These are phyloP conservation scores for Pichia heedii DNA, from an alignment of 805 yeast genomes.

Conservation along the genomic window DNA sequence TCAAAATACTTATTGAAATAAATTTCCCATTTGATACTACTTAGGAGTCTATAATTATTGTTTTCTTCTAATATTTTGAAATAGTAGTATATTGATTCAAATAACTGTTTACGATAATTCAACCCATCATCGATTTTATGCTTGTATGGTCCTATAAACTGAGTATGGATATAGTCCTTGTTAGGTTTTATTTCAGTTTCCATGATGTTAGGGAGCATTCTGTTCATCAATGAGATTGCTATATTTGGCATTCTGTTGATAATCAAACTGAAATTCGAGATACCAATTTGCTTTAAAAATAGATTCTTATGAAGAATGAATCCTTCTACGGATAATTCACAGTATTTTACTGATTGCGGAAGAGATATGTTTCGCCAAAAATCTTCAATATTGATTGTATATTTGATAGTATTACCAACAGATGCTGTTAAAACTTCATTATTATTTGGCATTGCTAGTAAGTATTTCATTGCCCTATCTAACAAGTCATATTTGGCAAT, in stretches of 20 bases:
- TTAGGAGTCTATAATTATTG: constrained; percentile 12
- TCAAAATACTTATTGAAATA: constrained; percentile 34
- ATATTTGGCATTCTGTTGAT: constrained; percentile 46
- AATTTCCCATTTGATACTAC: constrained; percentile 19
- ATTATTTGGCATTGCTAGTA: neutral
- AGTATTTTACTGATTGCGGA: constrained; percentile 13
- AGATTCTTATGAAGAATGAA: constrained; percentile 32
- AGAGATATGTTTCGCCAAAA: constrained; percentile 9
- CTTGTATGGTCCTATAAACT: constrained; percentile 83
- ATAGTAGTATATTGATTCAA: constrained; percentile 58
- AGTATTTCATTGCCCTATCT: constrained; percentile 1
- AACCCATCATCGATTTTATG: constrained; percentile 74
- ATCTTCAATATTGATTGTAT: constrained; percentile 13
- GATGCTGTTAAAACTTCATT: constrained; percentile 15
- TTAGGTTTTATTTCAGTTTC: constrained; percentile 44
- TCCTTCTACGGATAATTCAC: constrained; percentile 19
- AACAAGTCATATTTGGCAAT: constrained; percentile 12
- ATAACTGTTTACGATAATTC: constrained; percentile 61
- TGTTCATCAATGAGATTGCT: constrained; percentile 36
- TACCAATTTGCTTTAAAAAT: constrained; percentile 50
- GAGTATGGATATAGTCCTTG: constrained; percentile 48
- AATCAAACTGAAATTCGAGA: constrained; percentile 50
- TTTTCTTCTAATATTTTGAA: constrained; percentile 26
- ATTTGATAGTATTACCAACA: constrained; percentile 24
- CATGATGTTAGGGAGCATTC: constrained; percentile 42